Evolutionary conservation across 2,329 filamentous ascomycete genomes (phyloP).

Genomic region (Fusarium tricinctum): DNA sequence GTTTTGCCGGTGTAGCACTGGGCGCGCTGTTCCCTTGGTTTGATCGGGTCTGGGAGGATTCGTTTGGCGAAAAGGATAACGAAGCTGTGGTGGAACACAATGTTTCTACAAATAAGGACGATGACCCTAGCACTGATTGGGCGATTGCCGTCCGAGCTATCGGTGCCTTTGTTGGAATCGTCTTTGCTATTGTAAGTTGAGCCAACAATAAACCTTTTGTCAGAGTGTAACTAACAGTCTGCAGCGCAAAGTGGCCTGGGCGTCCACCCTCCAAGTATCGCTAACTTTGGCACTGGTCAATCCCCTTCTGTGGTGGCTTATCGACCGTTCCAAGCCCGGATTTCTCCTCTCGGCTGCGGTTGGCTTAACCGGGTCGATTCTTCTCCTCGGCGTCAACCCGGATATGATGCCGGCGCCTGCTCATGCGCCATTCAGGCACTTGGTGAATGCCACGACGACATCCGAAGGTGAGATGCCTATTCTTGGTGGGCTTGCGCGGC

Average conservation of each 20-base stretch:
- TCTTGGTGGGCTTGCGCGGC: slow-evolving; percentile 68
- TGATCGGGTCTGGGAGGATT: slow-evolving; percentile 79
- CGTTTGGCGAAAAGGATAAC: slow-evolving; percentile 57
- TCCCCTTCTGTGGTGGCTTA: slow-evolving; percentile 94
- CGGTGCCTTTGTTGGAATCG: slow-evolving; percentile 72
- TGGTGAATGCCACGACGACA: slow-evolving; percentile 26
- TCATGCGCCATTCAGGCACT: slow-evolving; percentile 47
- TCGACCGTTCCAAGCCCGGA: slow-evolving; percentile 89
- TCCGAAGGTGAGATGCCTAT: slow-evolving; percentile 33
- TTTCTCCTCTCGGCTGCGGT: slow-evolving; percentile 83
- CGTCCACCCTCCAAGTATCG: slow-evolving; percentile 93
- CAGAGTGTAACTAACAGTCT: slow-evolving; percentile 30
- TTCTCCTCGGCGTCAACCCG: slow-evolving; percentile 82
- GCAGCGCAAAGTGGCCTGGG: slow-evolving; percentile 90
- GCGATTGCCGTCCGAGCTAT: slow-evolving; percentile 71
- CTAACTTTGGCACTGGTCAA: slow-evolving; percentile 91
- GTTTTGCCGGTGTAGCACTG: slow-evolving; percentile 79
- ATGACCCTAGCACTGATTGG: slow-evolving; percentile 75
- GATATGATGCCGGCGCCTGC: slow-evolving; percentile 81
- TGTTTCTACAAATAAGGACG: slow-evolving; percentile 46
- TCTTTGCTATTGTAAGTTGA: slow-evolving; percentile 79
- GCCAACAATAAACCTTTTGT: background rate
- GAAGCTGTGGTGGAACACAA: slow-evolving; percentile 51
- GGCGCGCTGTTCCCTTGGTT: slow-evolving; percentile 88
- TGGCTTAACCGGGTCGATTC: slow-evolving; percentile 78